These are phyloP conservation scores for Epichloe elymi DNA, from an alignment of 2,329 filamentous ascomycete genomes.

Conservation along the genomic window DNA sequence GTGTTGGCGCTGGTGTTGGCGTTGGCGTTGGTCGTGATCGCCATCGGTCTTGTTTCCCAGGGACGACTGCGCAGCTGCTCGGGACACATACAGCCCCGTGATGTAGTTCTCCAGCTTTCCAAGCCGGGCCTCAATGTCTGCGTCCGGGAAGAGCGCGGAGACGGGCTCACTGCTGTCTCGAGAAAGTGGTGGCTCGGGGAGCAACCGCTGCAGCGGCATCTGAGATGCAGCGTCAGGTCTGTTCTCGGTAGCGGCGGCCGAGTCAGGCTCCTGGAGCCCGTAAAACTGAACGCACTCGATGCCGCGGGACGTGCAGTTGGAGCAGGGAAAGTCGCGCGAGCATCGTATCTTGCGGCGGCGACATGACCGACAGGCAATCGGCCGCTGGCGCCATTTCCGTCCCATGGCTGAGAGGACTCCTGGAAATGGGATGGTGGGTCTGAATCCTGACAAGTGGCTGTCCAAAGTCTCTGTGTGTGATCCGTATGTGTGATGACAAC, in stretches of 20 bases:
- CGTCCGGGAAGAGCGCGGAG: neutral
- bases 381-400: constrained; percentile 17
- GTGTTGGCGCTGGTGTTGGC: too few relatives aligned
- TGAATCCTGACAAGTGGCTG: neutral
- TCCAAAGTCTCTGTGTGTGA: too few relatives aligned
- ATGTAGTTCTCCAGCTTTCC: constrained; percentile 1
- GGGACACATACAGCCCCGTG: neutral
- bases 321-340: constrained; percentile 20
- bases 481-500: too few relatives aligned
- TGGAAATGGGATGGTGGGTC: neutral
- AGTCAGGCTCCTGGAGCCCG: neutral
- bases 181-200: neutral
- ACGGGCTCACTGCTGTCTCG: neutral
- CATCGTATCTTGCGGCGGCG: constrained; percentile 20
- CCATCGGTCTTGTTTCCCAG: neutral
- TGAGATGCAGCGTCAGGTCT: neutral
- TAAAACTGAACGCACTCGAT: constrained; percentile 12
- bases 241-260: too few relatives aligned
- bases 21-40: neutral
- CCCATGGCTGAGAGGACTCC: constrained; percentile 10
- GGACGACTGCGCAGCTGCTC: neutral
- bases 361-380: constrained; percentile 20
- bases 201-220: neutral
- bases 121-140: constrained; percentile 1
- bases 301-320: constrained; percentile 20